These are phyloP conservation scores for Flaveria floridana DNA, from an alignment of 140 eudicot species.

Conservation along the genomic window DNA sequence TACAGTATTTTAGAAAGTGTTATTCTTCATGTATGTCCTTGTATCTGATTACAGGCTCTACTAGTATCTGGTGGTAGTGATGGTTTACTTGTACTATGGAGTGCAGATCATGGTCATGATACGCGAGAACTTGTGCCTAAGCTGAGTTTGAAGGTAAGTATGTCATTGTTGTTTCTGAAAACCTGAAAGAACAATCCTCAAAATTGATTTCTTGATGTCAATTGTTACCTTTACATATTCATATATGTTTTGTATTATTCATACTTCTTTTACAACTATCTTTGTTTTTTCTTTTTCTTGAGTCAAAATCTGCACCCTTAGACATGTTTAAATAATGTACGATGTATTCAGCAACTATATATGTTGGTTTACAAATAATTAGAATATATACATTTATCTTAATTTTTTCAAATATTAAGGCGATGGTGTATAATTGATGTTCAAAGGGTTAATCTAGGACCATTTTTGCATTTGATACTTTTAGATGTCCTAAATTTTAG, in stretches of 20 bases:
- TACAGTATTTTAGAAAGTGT: not conserved
- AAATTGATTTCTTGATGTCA: not conserved
- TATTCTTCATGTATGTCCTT: slow-evolving; percentile 22
- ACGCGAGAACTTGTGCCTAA: slow-evolving; percentile 97
- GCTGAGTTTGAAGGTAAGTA: slow-evolving; percentile 80
- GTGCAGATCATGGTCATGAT: slow-evolving; percentile 89
- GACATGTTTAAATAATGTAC: slow-evolving; percentile 18
- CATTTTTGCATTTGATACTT: not conserved
- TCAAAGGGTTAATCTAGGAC: not conserved
- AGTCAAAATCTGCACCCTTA: not conserved
- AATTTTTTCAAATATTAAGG: not conserved
- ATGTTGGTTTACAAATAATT: slow-evolving; percentile 20
- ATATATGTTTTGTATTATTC: not conserved
- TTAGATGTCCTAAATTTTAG: slow-evolving; percentile 2
- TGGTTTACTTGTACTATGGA: slow-evolving; percentile 94
- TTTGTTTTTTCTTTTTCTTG: not conserved
- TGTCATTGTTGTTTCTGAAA: slow-evolving; percentile 8
- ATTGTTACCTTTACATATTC: not conserved
- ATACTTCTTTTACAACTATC: not conserved
- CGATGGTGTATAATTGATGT: slow-evolving; percentile 1
- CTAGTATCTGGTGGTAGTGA: slow-evolving; percentile 98
- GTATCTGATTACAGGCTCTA: slow-evolving; percentile 58
- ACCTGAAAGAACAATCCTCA: not conserved
- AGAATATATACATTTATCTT: not conserved
- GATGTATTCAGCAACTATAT: slow-evolving; percentile 8